Base-by-base conservation (phyloP, 2,329 filamentous ascomycete genomes). In the Chaetomium olivaceum region DNA sequence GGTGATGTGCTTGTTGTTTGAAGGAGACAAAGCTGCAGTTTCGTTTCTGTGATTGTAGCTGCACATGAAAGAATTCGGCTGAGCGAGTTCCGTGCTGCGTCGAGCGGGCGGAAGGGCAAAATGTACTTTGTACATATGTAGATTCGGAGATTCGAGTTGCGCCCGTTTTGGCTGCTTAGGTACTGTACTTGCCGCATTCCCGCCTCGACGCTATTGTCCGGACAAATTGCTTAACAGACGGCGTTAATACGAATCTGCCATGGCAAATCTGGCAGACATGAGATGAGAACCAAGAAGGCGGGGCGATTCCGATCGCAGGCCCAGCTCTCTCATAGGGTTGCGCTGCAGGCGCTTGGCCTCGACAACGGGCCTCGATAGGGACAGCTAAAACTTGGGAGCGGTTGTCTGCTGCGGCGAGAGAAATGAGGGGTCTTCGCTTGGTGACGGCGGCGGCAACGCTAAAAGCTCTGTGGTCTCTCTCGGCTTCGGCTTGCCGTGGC, bases 321-420 rank as follows among this genome's bases (percentile, higher is more conserved):
- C 43, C 23, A 62, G 27, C 48, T 51, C 48, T 51, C 33, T 61
- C 65, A 65, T n/a, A 66, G 62, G 52, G 62, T 62, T 64, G 57
- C 58, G 31, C 51, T 65, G 62, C 66, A 66, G 63, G 61, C 69
- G 70, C 66, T 67, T 69, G 71, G 71, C 66, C 68, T 58, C 61
- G 23, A 65, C 29, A 66, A 70, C 50, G 66, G 71, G 70, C 68
- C 69, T 66, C 51, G 33, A 43, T 25, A 57, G 63, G 39, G 51
- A 14, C 43, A 51, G 21, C 25, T 23, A 61, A 58, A 65, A 46
- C 58, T 63, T 58, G 52, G 39, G 50, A 66, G 54, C 58, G 43
- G 57, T 50, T 50, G 51, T 57, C 59, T 52, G 55, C 56, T 58
- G 64, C 43, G 16, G 62, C 62, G 60, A 64, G 65, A 54, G 68